phyloP scores from a whole-genome alignment of 192 early-diverging fungal genomes.

The Spizellomyces sp. region DNA sequence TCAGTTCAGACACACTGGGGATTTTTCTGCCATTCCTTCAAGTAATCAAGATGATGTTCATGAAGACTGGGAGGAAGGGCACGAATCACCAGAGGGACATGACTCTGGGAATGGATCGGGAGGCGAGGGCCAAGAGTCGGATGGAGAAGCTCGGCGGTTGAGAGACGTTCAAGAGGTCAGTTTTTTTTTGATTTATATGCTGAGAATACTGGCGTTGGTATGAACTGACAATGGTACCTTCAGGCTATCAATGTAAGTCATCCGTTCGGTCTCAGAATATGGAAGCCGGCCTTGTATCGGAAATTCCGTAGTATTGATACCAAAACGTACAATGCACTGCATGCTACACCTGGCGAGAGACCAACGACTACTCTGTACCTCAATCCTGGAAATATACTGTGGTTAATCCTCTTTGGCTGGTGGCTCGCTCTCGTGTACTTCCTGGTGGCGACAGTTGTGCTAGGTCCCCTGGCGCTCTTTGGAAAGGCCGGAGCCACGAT shows the following conservation, averaged over 20 bases:
- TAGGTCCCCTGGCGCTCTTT: slow-evolving; percentile 38
- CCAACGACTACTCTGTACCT: slow-evolving; percentile 63
- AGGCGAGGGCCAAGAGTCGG: slow-evolving; percentile 16
- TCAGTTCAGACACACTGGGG: too few species aligned
- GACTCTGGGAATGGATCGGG: slow-evolving; percentile 20
- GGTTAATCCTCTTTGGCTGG: slow-evolving; percentile 89
- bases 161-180: slow-evolving; percentile 41
- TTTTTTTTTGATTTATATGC: too few species aligned
- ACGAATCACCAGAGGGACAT: slow-evolving; percentile 1
- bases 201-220: neutral
- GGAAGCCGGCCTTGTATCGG: slow-evolving; percentile 98
- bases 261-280: slow-evolving; percentile 92
- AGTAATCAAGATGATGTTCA: slow-evolving; percentile 8
- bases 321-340: slow-evolving; percentile 79
- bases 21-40: too few species aligned
- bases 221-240: slow-evolving; percentile 1
- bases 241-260: slow-evolving; percentile 60
- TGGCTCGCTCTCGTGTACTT: slow-evolving; percentile 74
- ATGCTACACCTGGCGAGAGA: slow-evolving; percentile 62
- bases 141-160: slow-evolving; percentile 31
- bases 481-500: slow-evolving; percentile 30
- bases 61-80: slow-evolving; percentile 15
- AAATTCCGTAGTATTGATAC: slow-evolving; percentile 86
- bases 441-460: slow-evolving; percentile 61
- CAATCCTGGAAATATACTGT: slow-evolving; percentile 84